Base-by-base conservation (phyloP, 2,329 filamentous ascomycete genomes). In the Aureobasidium sp. region DNA sequence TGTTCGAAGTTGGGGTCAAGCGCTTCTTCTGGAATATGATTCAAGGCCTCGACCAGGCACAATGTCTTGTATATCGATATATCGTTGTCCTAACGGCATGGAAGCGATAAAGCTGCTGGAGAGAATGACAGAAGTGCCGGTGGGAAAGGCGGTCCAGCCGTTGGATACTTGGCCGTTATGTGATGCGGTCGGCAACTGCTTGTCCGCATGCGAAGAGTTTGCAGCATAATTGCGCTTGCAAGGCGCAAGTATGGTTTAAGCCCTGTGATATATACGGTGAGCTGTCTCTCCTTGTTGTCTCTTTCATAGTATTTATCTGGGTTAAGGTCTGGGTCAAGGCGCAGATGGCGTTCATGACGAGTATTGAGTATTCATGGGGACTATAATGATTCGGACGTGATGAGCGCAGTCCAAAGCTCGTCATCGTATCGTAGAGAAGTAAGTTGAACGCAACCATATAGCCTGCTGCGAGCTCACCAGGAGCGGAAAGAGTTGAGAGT, bases 31-130 rank as follows among this genome's bases (percentile, higher is more conserved):
- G 22, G 34, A 15, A 36, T 48, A 15, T 17, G 11, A 14, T 8
- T 11, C 27, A 48, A 17, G 44, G 44, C 17, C 56, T 49, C 44
- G 56, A 45, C 56, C 44, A 49, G 42, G 17, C 11, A 2, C 7
- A 39, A 59, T 48, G 56, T 59, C 56, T 48, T 25, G 56, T 27
- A 41, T 49, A 37, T 59, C 44, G 31, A 48, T 59, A 59, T 31
- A 59, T 41, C 20, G 36, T 48, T 48, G n/a, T 22, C 56, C 31
- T 37, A 49, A 20, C 55, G 55, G 55, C 8, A 58, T 20, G 2
- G 15, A 37, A 29, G 22, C n/a, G 31, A 47, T n/a, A 47, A 31
- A 36, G 29, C 20, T 37, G 20, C 7, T 45, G 41, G n/a, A 34
- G 36, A 36, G 15, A 9, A 56, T 56, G 52, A 56, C 52, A 44